Percentiles rank a stretch among this genome's conserved stretches.
Conservation (phyloP, 768 basidiomycete species). For the Leccinellum albellum region DNA sequence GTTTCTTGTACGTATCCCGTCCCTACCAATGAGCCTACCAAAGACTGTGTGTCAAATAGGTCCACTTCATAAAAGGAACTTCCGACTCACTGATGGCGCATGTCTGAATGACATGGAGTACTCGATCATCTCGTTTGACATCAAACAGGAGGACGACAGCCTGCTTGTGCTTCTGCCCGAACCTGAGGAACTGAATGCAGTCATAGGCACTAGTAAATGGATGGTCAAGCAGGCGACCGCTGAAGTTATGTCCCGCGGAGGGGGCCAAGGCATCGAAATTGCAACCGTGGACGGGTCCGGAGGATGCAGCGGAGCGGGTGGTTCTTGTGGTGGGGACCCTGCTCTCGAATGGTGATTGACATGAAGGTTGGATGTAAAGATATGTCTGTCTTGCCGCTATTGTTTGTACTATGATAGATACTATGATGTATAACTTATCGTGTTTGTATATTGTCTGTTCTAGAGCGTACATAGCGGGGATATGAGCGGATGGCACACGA, state of each 20-base stretch:
- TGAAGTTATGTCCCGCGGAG: conserved; percentile 32
- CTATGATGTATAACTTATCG: background rate
- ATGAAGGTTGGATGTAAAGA: background rate
- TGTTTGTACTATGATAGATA: background rate
- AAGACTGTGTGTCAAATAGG: conserved; percentile 27
- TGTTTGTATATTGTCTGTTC: no score
- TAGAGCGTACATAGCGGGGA: no score
- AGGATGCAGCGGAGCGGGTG: background rate
- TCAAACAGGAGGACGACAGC: conserved; percentile 40
- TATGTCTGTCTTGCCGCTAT: background rate
- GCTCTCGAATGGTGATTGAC: background rate
- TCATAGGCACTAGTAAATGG: conserved; percentile 66
- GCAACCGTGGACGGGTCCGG: conserved; percentile 15
- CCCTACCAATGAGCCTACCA: background rate
- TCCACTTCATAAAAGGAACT: conserved; percentile 68
- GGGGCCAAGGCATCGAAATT: conserved; percentile 34
- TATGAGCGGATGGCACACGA: no score
- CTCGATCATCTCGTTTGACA: conserved; percentile 59
- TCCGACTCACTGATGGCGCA: conserved; percentile 49
- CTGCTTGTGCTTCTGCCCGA: conserved; percentile 54
- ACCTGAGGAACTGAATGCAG: conserved; percentile 47
- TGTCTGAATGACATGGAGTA: conserved; percentile 60
- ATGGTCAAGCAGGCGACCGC: conserved; percentile 52
- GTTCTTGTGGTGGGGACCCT: background rate
- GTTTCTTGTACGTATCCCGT: conserved; percentile 40